Conservation (phyloP, 2,329 filamentous ascomycete species). For the Pestalotiopsis sp. region DNA sequence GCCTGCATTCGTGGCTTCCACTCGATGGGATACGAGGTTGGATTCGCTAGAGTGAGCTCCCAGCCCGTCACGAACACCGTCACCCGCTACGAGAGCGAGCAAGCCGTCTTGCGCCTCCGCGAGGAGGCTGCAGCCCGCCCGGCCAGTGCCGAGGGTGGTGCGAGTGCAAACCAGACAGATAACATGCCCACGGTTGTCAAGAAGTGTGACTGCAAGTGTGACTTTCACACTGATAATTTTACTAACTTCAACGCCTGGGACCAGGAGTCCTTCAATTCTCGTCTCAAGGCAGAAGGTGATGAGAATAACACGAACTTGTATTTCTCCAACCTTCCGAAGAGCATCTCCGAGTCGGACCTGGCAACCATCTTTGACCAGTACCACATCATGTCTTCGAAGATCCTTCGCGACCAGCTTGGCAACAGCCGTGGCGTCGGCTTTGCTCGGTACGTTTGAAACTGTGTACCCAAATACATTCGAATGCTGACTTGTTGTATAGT, state of each 20-base stretch:
- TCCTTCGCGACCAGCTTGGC: constrained; percentile 87
- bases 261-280: constrained; percentile 96
- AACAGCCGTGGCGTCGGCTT: constrained; percentile 97
- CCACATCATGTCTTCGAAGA: constrained; percentile 90
- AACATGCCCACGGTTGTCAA: background rate
- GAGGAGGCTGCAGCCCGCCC: background rate
- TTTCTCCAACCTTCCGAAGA: constrained; percentile 93
- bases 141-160: background rate
- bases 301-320: constrained; percentile 92
- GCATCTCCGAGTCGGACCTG: constrained; percentile 85
- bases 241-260: constrained; percentile 24
- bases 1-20: constrained; percentile 96
- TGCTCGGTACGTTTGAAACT: constrained; percentile 71
- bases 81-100: background rate
- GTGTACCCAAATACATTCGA: background rate
- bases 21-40: constrained; percentile 93
- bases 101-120: too few species aligned
- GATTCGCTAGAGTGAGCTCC: constrained; percentile 80
- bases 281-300: constrained; percentile 94
- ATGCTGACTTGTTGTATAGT: constrained; percentile 46
- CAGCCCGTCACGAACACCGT: background rate
- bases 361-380: constrained; percentile 79
- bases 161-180: background rate
- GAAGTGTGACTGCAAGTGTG: constrained; percentile 13
- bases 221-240: background rate